Conservation (phyloP, 2,329 filamentous ascomycete genomes). For the Cladophialophora carrionii region DNA sequence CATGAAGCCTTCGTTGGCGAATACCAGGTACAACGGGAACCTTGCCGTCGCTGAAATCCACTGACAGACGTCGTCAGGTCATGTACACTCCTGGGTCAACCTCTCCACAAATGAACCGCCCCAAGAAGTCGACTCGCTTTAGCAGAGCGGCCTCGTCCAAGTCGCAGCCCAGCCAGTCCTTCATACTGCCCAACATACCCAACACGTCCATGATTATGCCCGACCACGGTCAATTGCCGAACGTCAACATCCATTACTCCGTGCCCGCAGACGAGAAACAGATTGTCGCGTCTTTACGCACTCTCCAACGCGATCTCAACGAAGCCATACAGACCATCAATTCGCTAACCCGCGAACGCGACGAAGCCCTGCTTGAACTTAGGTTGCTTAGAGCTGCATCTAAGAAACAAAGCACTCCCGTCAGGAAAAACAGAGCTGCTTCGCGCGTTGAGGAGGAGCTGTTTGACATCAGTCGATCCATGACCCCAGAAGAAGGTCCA, state of each 20-base stretch:
- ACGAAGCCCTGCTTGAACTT: conserved; percentile 37
- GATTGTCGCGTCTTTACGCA: conserved; percentile 39
- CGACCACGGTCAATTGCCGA: conserved; percentile 35
- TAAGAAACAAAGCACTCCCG: conserved; percentile 31
- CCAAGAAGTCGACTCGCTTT: conserved; percentile 37
- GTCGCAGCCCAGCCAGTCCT: conserved; percentile 35
- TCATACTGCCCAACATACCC: conserved; percentile 38
- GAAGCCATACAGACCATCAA: conserved; percentile 38
- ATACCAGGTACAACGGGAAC: conserved; percentile 32
- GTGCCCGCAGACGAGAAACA: conserved; percentile 39
- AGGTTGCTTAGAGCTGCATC: conserved; percentile 31
- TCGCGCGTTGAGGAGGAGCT: conserved; percentile 36
- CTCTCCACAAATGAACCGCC: conserved; percentile 33
- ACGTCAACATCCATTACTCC: conserved; percentile 36
- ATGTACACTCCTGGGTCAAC: conserved; percentile 39
- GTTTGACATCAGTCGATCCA: conserved; percentile 37
- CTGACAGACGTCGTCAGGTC: conserved; percentile 27
- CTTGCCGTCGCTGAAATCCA: background rate
- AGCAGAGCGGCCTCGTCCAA: conserved; percentile 32
- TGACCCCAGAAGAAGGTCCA: conserved; percentile 31
- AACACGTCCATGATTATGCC: conserved; percentile 38
- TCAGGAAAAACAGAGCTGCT: conserved; percentile 23
- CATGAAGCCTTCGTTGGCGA: conserved; percentile 38
- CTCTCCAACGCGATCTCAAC: conserved; percentile 37
- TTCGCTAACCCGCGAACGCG: conserved; percentile 36